Conservation (phyloP, 2,329 filamentous ascomycete species). For the Penicillium sp. region DNA sequence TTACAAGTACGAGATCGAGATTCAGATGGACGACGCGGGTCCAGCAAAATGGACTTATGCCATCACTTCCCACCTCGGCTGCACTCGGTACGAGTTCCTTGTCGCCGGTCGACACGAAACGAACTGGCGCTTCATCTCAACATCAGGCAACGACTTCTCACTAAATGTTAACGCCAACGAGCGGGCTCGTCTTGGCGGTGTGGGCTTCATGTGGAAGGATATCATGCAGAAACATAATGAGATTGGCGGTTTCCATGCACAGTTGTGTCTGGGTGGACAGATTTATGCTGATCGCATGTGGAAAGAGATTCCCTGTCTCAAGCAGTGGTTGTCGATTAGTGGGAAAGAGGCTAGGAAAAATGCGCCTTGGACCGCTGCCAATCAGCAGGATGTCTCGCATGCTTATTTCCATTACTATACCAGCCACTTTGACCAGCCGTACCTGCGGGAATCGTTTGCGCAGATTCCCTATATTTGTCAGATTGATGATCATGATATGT, state of each 20-base stretch:
- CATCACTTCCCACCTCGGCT: constrained; percentile 93
- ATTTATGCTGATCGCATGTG: constrained; percentile 94
- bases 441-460: constrained; percentile 90
- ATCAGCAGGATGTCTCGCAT: constrained; percentile 93
- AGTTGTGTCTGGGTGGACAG: constrained; percentile 89
- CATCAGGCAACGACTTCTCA: constrained; percentile 95
- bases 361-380: constrained; percentile 86
- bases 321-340: constrained; percentile 92
- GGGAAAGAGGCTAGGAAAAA: constrained; percentile 93
- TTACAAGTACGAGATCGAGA: constrained; percentile 89
- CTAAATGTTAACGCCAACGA: constrained; percentile 86
- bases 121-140: constrained; percentile 93
- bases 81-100: constrained; percentile 96
- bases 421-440: constrained; percentile 96
- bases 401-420: constrained; percentile 99
- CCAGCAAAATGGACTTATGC: constrained; percentile 95
- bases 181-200: constrained; percentile 79
- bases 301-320: constrained; percentile 91
- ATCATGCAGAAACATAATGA: constrained; percentile 97
- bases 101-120: constrained; percentile 88
- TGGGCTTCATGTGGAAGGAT: constrained; percentile 98
- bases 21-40: constrained; percentile 81
- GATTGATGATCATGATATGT: constrained; percentile 98
- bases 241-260: constrained; percentile 92
- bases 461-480: constrained; percentile 94